Conservation (phyloP, 768 basidiomycete genomes). For the Pleurotus citrinopileatus region DNA sequence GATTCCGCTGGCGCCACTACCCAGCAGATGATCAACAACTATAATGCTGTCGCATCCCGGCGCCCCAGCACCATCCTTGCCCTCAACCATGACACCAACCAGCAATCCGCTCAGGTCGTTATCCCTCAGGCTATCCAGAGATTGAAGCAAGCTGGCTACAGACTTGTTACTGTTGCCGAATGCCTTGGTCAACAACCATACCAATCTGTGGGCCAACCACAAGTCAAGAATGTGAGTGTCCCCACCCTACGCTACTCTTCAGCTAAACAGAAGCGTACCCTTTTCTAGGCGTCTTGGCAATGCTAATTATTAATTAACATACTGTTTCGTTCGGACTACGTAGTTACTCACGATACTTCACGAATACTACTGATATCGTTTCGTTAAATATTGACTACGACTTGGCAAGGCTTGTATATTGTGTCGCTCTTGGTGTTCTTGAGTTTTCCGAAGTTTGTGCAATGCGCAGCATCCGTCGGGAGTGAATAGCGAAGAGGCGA, state of each 20-base stretch:
- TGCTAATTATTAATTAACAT: neutral
- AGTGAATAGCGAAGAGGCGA: too few species aligned
- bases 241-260: neutral
- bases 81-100: conserved; percentile 33
- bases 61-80: conserved; percentile 28
- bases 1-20: conserved; percentile 36
- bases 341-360: too few species aligned
- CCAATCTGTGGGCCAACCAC: conserved; percentile 14
- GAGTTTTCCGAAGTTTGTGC: too few species aligned
- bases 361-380: too few species aligned
- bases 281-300: neutral
- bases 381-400: too few species aligned
- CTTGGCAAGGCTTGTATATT: too few species aligned
- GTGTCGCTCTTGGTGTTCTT: too few species aligned
- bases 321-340: too few species aligned
- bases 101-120: conserved; percentile 23
- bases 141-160: conserved; percentile 29
- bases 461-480: too few species aligned
- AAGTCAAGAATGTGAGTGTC: neutral
- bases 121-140: conserved; percentile 26
- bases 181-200: conserved; percentile 33
- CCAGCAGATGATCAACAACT: conserved; percentile 26
- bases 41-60: conserved; percentile 17
- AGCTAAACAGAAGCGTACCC: neutral
- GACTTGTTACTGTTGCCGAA: conserved; percentile 37